Evolutionary conservation across 192 early-diverging fungal genomes (phyloP), one percentile per base, ranked within the genome.

Genomic region (Backusella westeae): DNA sequence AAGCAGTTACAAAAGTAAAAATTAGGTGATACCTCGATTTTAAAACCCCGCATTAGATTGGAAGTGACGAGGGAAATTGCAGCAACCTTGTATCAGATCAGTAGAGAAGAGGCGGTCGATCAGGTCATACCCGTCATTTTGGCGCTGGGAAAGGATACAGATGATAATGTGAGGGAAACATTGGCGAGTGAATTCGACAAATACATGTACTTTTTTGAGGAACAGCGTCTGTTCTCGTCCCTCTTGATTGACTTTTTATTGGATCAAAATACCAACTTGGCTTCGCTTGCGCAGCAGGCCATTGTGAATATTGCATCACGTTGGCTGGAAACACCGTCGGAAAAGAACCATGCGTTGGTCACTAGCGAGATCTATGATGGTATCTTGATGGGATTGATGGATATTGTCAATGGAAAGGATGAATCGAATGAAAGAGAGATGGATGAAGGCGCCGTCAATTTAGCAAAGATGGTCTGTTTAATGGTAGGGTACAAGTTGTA

Each of bases 211-310:
- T 86, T 77, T 67, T 86, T 79, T 68, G 82, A 86, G 52, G 70
- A 75, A 39, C 83, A 52, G 6, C 82, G 80, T 19, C 56, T 71
- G 4, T 90, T 90, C 52, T 79, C 86, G 5, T 67, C 77, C 12
- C 44, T 88, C 15, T 78, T 90, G 44, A 78, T 84, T 53, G 84
- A 83, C 10, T 78, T 90, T 14, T 76, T 90, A 36, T 56, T 90
- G 49, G 89, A 90, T 70, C 87, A 90, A 67, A 87, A 88, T 46
- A 83, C 86, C 7, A 80, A 76, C 17, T 76, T 90, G 3, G 87
- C 89, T 23, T 71, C 85, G 6, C 78, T 86, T 35, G 81, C 86
- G 0, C 83, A 87, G 56, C 71, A 85, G 10, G 81, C 78, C 14
- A 80, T 90, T 35, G 81, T 84, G 4, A 74, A 82, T 6, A 74